Evolutionary conservation across 371 early-diverging fungal genomes (phyloP), one percentile per base, ranked within the genome.

Genomic region (Dinochytrium kinnereticum): DNA sequence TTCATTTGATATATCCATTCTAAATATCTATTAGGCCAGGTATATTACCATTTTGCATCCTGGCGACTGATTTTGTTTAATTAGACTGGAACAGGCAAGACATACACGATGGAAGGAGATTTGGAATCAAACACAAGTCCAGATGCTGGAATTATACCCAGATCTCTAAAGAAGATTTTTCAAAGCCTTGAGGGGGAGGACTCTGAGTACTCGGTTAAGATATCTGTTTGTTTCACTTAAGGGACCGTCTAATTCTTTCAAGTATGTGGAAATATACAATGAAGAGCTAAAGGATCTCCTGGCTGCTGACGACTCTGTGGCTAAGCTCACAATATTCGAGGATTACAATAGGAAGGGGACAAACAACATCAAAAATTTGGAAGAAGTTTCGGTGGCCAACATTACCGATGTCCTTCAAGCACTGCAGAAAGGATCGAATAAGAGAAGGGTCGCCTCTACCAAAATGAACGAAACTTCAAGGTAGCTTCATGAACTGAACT

Each of bases 61-160:
- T n/a, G n/a, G n/a, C n/a, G n/a, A n/a, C n/a, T n/a, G n/a, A n/a
- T n/a, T n/a, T n/a, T n/a, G n/a, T n/a, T n/a, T n/a, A n/a, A n/a
- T 17, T 93, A 96, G 81, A 97, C 96, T 0, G 96, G 96, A 37
- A 94, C 96, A 0, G 98, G 98, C 65, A 99, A 99, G 85, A 99
- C 99, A 3, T 96, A 95, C 78, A 99, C 99, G 7, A 99, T 99
- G 98, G 91, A 94, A 66, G 91, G 88, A 37, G 85, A 87, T 49
- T 81, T 94, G 21, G 82, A 85, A n/a, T n/a, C n/a, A n/a, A n/a
- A n/a, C 0, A 61, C 76, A 17, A 80, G 84, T 28, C 75, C 76
- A n/a, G 82, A 91, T 67, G 84, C 86, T 72, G 98, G 98, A 39
- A 92, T 98, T 69, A 93, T 98, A 55, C 97, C 98, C 34, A 87